These are phyloP conservation scores for Trichoderma pleuroti DNA, from an alignment of 2,329 filamentous ascomycete species.

Conservation along the genomic window DNA sequence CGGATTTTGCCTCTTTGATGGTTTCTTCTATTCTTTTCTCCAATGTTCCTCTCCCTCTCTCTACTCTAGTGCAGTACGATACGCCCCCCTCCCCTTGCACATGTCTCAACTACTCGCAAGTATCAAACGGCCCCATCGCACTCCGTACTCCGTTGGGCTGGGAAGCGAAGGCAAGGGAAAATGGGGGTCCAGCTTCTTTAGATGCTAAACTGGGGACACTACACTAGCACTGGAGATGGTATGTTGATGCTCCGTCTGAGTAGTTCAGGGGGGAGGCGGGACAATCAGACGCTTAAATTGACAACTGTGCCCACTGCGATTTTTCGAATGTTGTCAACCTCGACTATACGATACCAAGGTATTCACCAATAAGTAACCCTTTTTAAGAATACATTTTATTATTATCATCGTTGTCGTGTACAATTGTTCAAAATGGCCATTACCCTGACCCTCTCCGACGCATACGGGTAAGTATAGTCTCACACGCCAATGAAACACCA, in stretches of 20 bases:
- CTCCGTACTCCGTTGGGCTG: neutral
- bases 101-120: neutral
- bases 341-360: neutral
- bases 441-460: slow-evolving; percentile 42
- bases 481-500: neutral
- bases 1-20: neutral
- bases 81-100: neutral
- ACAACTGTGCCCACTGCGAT: neutral
- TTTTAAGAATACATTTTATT: neutral
- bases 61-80: neutral
- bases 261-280: neutral
- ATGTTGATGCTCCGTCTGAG: neutral
- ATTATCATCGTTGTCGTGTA: neutral
- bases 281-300: slow-evolving; percentile 16
- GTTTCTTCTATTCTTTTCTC: neutral
- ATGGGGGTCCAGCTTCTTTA: neutral
- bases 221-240: neutral
- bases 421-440: slow-evolving; percentile 40
- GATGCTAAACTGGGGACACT: neutral
- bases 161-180: neutral
- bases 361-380: neutral
- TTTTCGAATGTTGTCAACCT: neutral
- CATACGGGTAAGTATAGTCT: slow-evolving; percentile 46
- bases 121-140: neutral
- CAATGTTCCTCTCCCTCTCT: neutral